phyloP scores from a whole-genome alignment of 352 stramenopile species.

The Globisporangium echinulatum region DNA sequence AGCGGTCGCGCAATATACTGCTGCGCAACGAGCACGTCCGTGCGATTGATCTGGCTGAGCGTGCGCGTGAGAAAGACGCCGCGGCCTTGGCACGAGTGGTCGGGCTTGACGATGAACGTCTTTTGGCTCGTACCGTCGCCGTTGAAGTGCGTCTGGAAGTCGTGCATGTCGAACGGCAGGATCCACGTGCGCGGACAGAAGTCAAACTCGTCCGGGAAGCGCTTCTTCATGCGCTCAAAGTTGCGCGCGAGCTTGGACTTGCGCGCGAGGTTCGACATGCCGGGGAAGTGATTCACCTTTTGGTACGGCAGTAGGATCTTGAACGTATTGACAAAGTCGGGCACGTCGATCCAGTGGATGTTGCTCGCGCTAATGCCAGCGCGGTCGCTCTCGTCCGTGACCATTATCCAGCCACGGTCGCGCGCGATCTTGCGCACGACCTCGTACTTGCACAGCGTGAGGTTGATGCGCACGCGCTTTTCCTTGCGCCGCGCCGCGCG shows the following conservation, averaged over 20 bases:
- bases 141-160: slow-evolving; percentile 92
- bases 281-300: slow-evolving; percentile 94
- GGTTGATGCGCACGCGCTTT: slow-evolving; percentile 60
- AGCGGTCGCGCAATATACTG: slow-evolving; percentile 78
- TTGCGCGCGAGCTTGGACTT: slow-evolving; percentile 95
- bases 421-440: slow-evolving; percentile 75
- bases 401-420: slow-evolving; percentile 65
- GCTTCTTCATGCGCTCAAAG: slow-evolving; percentile 93
- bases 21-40: slow-evolving; percentile 83
- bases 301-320: slow-evolving; percentile 88
- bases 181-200: slow-evolving; percentile 97
- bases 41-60: slow-evolving; percentile 83
- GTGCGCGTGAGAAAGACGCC: slow-evolving; percentile 94
- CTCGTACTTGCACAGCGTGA: slow-evolving; percentile 74
- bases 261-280: slow-evolving; percentile 92
- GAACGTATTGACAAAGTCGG: slow-evolving; percentile 88
- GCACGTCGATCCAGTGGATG: slow-evolving; percentile 94
- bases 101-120: slow-evolving; percentile 96
- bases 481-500: slow-evolving; percentile 25
- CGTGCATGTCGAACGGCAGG: slow-evolving; percentile 90
- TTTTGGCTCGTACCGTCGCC: slow-evolving; percentile 78
- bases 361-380: slow-evolving; percentile 71
- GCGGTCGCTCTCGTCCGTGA: slow-evolving; percentile 74
- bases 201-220: slow-evolving; percentile 90
- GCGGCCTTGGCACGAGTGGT: slow-evolving; percentile 82